Evolutionary conservation across 2,329 filamentous ascomycete genomes (phyloP).

Genomic region (Monilinia aucupariae): DNA sequence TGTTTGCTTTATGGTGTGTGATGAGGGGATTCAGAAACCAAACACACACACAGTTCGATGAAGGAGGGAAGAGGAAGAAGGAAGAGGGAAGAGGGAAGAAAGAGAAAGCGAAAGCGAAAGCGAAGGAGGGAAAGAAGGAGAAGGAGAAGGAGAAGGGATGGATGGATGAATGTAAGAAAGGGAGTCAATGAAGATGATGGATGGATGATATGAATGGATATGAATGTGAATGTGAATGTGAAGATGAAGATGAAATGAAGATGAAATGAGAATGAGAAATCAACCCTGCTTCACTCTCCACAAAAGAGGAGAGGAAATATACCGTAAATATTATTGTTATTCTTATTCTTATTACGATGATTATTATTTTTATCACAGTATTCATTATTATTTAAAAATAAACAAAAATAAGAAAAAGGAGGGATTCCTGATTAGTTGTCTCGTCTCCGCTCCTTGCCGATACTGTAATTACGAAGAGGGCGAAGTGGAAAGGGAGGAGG

Average conservation of each 20-base stretch:
- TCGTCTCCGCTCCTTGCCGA: constrained; percentile 2
- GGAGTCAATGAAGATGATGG: background rate
- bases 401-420: constrained; percentile 5
- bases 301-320: no score
- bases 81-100: no score
- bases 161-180: no score
- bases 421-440: constrained; percentile 6
- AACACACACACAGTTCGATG: background rate
- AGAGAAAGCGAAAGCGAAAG: no score
- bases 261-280: background rate
- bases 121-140: no score
- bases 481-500: background rate
- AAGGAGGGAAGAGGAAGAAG: no score
- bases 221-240: background rate
- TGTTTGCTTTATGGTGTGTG: background rate
- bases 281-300: constrained; percentile 3
- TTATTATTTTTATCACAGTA: no score
- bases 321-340: no score
- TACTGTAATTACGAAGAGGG: background rate
- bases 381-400: no score
- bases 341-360: no score
- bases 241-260: background rate
- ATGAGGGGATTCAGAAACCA: background rate
- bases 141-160: no score
- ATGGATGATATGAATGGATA: background rate